Conservation (phyloP, 2,329 filamentous ascomycete genomes). For the Neonectria magnoliae region DNA sequence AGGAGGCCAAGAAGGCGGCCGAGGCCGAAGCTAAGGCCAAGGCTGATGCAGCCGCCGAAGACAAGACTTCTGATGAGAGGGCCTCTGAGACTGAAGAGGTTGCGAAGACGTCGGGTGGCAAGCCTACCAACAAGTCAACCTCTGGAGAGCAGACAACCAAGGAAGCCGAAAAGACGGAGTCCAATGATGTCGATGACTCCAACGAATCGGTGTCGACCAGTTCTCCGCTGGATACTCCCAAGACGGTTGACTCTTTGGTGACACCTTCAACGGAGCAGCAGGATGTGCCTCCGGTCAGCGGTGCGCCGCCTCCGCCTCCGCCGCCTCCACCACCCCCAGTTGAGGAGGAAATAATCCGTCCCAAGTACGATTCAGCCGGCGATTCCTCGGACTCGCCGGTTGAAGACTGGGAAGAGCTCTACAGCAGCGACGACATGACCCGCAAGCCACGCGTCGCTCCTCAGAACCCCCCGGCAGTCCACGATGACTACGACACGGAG, state of each 20-base stretch:
- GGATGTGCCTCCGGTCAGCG: slow-evolving; percentile 45
- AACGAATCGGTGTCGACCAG: slow-evolving; percentile 45
- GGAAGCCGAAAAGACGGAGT: slow-evolving; percentile 24
- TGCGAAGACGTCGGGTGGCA: slow-evolving; percentile 17
- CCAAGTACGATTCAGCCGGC: slow-evolving; percentile 57
- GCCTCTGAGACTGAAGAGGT: slow-evolving; percentile 10
- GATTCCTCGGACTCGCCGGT: slow-evolving; percentile 70
- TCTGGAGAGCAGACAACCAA: slow-evolving; percentile 21
- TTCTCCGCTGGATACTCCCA: slow-evolving; percentile 47
- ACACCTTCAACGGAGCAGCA: slow-evolving; percentile 44
- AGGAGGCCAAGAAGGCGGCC: slow-evolving; percentile 1
- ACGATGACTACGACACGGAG: slow-evolving; percentile 61
- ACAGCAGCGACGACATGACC: slow-evolving; percentile 67
- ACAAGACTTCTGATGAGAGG: slow-evolving; percentile 23
- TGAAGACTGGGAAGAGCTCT: slow-evolving; percentile 68
- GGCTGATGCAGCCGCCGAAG: slow-evolving; percentile 23
- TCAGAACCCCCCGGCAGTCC: slow-evolving; percentile 46
- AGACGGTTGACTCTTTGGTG: slow-evolving; percentile 42
- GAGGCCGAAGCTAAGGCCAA: slow-evolving; percentile 9
- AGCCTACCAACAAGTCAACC: slow-evolving; percentile 26
- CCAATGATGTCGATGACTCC: slow-evolving; percentile 32
- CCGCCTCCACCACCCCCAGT: slow-evolving; percentile 19
- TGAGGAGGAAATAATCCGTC: slow-evolving; percentile 33
- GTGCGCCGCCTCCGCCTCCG: slow-evolving; percentile 35
- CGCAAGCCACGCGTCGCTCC: slow-evolving; percentile 58